phyloP scores from a whole-genome alignment of 192 early-diverging fungal species.

The Coemansia sp. region DNA sequence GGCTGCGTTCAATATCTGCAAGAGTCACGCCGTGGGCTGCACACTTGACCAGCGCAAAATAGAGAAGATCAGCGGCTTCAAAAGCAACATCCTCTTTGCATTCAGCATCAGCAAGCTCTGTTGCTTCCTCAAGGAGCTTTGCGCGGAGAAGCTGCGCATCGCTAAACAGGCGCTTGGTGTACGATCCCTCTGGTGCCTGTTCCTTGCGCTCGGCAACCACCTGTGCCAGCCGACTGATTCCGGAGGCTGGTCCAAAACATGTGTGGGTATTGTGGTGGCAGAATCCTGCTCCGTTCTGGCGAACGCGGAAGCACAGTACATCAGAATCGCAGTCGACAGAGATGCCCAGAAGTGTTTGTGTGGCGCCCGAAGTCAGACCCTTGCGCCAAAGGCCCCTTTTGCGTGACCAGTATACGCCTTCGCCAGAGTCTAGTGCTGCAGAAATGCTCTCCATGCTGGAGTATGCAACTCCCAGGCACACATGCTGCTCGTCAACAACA shows the following conservation, averaged over 20 bases:
- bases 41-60: constrained; percentile 91
- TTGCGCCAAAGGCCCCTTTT: constrained; percentile 93
- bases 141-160: constrained; percentile 77
- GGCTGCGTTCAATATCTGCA: constrained; percentile 81
- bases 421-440: constrained; percentile 72
- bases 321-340: constrained; percentile 92
- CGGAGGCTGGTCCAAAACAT: constrained; percentile 84
- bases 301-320: constrained; percentile 81
- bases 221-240: constrained; percentile 72
- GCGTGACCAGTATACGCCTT: constrained; percentile 94
- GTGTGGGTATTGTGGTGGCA: constrained; percentile 90
- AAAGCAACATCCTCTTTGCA: constrained; percentile 80
- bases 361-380: constrained; percentile 91
- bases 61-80: constrained; percentile 95
- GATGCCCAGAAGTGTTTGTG: constrained; percentile 79
- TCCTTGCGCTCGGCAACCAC: constrained; percentile 67
- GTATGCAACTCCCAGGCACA: constrained; percentile 92
- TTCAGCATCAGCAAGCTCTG: constrained; percentile 83
- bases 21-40: constrained; percentile 77
- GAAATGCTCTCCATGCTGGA: constrained; percentile 80
- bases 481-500: constrained; percentile 86
- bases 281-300: constrained; percentile 86
- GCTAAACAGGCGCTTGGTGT: constrained; percentile 85
- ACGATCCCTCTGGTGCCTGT: constrained; percentile 84
- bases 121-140: constrained; percentile 96